Conservation (phyloP, 1,139 yeast genomes). For the Debaryomyces sp. region DNA sequence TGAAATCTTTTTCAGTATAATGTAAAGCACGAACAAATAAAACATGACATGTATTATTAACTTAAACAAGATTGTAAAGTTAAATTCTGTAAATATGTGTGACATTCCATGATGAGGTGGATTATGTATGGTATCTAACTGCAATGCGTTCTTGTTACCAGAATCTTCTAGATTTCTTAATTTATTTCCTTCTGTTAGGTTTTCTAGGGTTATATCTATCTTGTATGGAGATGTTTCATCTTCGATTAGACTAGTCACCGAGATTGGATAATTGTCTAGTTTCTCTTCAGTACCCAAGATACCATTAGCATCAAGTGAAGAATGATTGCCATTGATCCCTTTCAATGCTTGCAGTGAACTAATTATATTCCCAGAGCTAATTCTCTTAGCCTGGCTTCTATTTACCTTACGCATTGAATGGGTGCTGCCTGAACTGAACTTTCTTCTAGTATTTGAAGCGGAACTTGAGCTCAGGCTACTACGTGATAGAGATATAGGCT, state of each 20-base stretch:
- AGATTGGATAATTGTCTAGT: neutral
- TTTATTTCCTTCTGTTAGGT: neutral
- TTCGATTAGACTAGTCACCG: neutral
- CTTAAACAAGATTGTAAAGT: neutral
- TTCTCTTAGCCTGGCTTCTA: neutral
- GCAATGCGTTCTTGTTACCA: neutral
- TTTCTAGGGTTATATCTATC: neutral
- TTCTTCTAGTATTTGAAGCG: neutral
- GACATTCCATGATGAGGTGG: neutral
- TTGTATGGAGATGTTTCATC: neutral
- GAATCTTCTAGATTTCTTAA: neutral
- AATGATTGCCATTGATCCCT: neutral
- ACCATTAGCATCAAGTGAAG: neutral
- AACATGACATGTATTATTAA: neutral
- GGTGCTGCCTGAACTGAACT: neutral
- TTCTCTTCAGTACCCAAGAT: neutral
- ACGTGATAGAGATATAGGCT: neutral
- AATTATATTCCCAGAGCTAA: neutral
- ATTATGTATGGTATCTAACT: neutral
- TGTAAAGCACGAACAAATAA: neutral
- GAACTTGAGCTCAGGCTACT: neutral
- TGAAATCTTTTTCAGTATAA: neutral
- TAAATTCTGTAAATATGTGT: neutral
- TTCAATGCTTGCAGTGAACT: slow-evolving; percentile 1
- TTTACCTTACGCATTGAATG: neutral